Evolutionary conservation across 805 yeast genomes (phyloP).

Genomic region (Saturnispora ahearnii): DNA sequence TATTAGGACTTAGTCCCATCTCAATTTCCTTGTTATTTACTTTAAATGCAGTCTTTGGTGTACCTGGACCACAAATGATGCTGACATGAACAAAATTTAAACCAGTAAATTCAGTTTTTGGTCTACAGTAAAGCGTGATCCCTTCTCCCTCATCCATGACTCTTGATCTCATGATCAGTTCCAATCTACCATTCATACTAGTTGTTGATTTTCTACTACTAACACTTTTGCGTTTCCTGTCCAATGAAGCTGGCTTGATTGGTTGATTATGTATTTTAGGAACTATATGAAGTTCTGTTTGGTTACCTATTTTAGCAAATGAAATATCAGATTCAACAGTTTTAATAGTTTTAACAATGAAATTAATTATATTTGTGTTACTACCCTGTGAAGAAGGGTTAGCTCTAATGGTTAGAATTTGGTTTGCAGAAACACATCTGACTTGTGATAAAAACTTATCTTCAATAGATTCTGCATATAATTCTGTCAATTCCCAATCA

Average conservation of each 20-base stretch:
- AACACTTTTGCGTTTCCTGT: conserved; percentile 22
- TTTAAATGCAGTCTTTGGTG: conserved; percentile 18
- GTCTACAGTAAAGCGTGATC: conserved; percentile 4
- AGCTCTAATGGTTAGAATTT: conserved; percentile 61
- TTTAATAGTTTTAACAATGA: conserved; percentile 41
- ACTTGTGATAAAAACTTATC: conserved; percentile 69
- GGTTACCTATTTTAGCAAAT: conserved; percentile 35
- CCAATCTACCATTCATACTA: background rate
- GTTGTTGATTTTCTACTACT: conserved; percentile 21
- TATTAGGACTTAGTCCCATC: conserved; percentile 11
- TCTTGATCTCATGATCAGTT: conserved; percentile 4
- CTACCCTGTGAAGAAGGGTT: conserved; percentile 43
- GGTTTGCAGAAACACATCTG: conserved; percentile 56
- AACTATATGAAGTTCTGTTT: conserved; percentile 43
- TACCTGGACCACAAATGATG: conserved; percentile 43
- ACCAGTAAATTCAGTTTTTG: conserved; percentile 26
- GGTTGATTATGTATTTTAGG: conserved; percentile 41
- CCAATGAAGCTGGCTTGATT: conserved; percentile 15
- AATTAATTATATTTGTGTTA: conserved; percentile 35
- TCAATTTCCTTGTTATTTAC: conserved; percentile 7
- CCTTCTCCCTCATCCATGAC: background rate
- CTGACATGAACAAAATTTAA: conserved; percentile 43
- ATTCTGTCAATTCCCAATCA: conserved; percentile 89
- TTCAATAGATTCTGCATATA: conserved; percentile 72
- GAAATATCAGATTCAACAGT: conserved; percentile 16